Conservation (phyloP, 148 eudicot genomes). For the Cornus kousa region DNA sequence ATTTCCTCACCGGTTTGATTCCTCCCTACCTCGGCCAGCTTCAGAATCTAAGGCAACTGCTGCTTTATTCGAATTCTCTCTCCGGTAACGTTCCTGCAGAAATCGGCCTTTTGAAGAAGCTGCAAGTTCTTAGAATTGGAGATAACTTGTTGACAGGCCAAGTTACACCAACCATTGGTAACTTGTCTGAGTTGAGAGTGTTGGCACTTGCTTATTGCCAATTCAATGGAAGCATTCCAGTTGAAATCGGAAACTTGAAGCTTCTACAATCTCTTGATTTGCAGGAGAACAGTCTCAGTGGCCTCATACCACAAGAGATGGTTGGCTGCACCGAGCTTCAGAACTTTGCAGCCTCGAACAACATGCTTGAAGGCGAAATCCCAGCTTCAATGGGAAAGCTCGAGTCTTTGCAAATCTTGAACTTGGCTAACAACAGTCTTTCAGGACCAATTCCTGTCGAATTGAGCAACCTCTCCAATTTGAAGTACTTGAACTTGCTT, state of each 20-base stretch:
- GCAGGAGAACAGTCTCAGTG: conserved; percentile 61
- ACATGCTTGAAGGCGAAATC: conserved; percentile 62
- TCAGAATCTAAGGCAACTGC: conserved; percentile 47
- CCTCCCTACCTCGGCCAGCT: conserved; percentile 65
- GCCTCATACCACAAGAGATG: conserved; percentile 55
- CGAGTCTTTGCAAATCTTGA: conserved; percentile 44
- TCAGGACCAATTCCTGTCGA: conserved; percentile 61
- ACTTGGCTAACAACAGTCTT: conserved; percentile 74
- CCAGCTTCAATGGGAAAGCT: conserved; percentile 64
- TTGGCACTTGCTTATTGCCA: conserved; percentile 71
- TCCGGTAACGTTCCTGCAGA: conserved; percentile 62
- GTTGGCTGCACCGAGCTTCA: conserved; percentile 50
- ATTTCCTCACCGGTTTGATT: conserved; percentile 59
- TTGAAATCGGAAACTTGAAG: conserved; percentile 63
- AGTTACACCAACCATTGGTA: conserved; percentile 44
- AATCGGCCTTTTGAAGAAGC: conserved; percentile 47
- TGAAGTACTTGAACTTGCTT: conserved; percentile 67
- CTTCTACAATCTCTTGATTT: conserved; percentile 56
- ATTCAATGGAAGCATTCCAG: conserved; percentile 72
- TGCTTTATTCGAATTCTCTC: conserved; percentile 56
- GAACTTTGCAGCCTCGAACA: conserved; percentile 74
- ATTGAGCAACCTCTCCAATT: conserved; percentile 38
- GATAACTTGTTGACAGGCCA: conserved; percentile 60
- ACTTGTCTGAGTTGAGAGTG: conserved; percentile 52
- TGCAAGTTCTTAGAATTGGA: conserved; percentile 78